A percentile compares a stretch with the other conserved stretches of the same genome.
These are phyloP conservation scores for Persicaria tinctoria DNA, from an alignment of 148 eudicot species.

Conservation along the genomic window DNA sequence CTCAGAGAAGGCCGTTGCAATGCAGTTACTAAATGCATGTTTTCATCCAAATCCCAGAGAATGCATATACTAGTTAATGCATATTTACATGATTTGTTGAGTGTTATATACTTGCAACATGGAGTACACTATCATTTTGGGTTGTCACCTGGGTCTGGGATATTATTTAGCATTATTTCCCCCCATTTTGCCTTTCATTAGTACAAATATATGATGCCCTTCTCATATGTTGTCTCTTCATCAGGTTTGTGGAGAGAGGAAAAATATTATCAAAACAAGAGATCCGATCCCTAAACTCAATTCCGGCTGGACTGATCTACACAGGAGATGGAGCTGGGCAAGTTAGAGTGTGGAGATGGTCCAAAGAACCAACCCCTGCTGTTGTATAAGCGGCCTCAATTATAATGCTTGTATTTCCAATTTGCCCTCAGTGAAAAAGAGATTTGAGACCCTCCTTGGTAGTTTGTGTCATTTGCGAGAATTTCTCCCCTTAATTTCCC, in stretches of 20 bases:
- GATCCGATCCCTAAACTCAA: slow-evolving; percentile 57
- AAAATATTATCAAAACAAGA: slow-evolving; percentile 67
- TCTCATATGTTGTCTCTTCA: slow-evolving; percentile 9
- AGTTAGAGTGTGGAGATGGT: slow-evolving; percentile 88
- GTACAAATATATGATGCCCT: not conserved
- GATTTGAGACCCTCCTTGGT: not conserved
- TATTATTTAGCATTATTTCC: not conserved
- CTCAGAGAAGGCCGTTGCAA: too few species aligned
- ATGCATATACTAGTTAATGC: too few species aligned
- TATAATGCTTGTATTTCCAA: not conserved
- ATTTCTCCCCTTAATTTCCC: not conserved
- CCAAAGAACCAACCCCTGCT: slow-evolving; percentile 30
- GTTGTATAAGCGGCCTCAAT: slow-evolving; percentile 13
- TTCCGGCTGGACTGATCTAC: slow-evolving; percentile 70
- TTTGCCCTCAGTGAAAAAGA: not conserved
- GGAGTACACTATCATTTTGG: not conserved
- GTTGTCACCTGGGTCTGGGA: not conserved
- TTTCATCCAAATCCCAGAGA: too few species aligned
- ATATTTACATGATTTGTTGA: too few species aligned
- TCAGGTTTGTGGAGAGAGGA: slow-evolving; percentile 74
- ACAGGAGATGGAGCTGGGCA: slow-evolving; percentile 83
- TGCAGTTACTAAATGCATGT: too few species aligned
- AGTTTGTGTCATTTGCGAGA: not conserved
- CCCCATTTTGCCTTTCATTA: not conserved
- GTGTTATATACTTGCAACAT: not conserved